Base-by-base conservation (phyloP, 331 rosid species). In the Quercus tomentella region DNA sequence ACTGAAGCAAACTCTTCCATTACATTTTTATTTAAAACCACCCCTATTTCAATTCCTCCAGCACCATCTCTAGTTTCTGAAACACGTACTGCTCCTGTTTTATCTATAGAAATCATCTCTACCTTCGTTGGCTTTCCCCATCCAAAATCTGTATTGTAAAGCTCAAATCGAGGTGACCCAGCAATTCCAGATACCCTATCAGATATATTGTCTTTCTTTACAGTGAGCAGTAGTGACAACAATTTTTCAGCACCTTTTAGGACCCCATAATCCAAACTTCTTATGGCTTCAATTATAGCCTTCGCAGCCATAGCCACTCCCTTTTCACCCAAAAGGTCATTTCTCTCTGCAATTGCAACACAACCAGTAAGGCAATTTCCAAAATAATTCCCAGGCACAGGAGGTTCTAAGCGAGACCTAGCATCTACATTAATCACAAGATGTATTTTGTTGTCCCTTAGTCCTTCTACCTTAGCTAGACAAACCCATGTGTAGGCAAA, bases 41-140 rank as follows among this genome's bases (percentile, higher is more conserved):
- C 23, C 0, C 80, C 89, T 60, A 86, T 20, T 67, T 88, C 82
- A 7, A 89, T 28, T 26, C 82, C 86, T 52, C 89, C 89, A 51
- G 58, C 77, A 1, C 80, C 89, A 52, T 83, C 16, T 49, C 75
- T 83, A n/a, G 79, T 74, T 2, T 87, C 92, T 0, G 74, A 60
- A 6, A 90, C 30, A 26, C 30, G 41, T 4, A 88, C 22, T 0
- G 89, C 83, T 11, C 88, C 74, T 1, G 56, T 58, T 56, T 60
- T 82, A 20, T 87, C 86, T 23, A 79, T 56, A 1, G 87, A 82
- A 5, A 45, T 55, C 30, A 82, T 43, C 69, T 89, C 93, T 10
- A 80, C 85, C 70, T 81, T 89, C 4, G 11, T 73, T 1, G 91
- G 87, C 62, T 31, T 82, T 76, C 91, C 90, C 88, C 83, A 89